Base-by-base conservation (phyloP, 2,329 filamentous ascomycete genomes). In the Alternaria arbusti region DNA sequence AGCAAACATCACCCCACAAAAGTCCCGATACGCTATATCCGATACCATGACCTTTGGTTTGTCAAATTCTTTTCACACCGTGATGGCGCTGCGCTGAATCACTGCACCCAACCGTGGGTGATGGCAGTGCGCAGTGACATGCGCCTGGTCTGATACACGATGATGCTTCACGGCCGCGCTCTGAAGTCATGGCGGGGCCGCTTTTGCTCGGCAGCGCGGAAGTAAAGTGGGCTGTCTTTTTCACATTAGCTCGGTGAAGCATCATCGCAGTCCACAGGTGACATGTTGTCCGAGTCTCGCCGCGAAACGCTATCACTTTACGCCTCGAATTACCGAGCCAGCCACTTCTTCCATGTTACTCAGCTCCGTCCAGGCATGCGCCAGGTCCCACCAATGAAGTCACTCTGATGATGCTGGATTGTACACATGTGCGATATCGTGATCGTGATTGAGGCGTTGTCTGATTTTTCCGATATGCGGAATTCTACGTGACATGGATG, bases 21-120 rank as follows among this genome's bases (percentile, higher is more conserved):
- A 23, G n/a, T n/a, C 13, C 20, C 26, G 7, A n/a, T 25, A 13
- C 12, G 3, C 6, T n/a, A 23, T n/a, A 57, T 49, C 9, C 2
- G 45, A 50, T 36, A 22, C 45, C 4, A 25, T 40, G 49, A 52
- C 28, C 15, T 10, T 25, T 10, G 6, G 7, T 9, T 30, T n/a
- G 13, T n/a, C 20, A 32, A n/a, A 32, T 32, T 20, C 26, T 9
- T 30, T 32, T 11, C 5, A 17, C 12, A n/a, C 30, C 28, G 26
- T 26, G 30, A 15, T 22, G 15, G 63, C 55, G 61, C 61, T 61
- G 61, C 50, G 32, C 57, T 56, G 55, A 47, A n/a, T 55, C 54
- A 43, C 44, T 12, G 46, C 56, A 15, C n/a, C 28, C 43, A 87
- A 81, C 73, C 88, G 56, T 59, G 63, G 30, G 36, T 43, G 22